phyloP scores from a whole-genome alignment of 2,329 filamentous ascomycete genomes.

The Mycogone perniciosa region DNA sequence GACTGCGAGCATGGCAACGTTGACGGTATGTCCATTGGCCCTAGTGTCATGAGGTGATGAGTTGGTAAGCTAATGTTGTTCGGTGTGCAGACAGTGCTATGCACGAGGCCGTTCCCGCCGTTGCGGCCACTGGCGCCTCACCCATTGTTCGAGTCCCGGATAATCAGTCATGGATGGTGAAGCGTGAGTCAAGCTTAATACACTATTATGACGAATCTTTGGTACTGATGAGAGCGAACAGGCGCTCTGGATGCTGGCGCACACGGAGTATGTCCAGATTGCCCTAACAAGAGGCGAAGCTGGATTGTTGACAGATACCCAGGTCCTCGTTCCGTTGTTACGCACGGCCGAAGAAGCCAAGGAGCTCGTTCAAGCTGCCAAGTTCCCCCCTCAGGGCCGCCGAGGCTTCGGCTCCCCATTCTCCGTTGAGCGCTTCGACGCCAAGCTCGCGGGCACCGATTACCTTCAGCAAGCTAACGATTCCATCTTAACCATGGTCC shows the following conservation, averaged over 20 bases:
- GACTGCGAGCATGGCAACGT: conserved; percentile 50
- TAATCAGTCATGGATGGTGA: conserved; percentile 39
- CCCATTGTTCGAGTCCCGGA: conserved; percentile 49
- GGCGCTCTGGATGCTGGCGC: conserved; percentile 46
- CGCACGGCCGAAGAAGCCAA: conserved; percentile 39
- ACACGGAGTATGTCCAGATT: conserved; percentile 38
- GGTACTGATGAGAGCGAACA: conserved; percentile 14
- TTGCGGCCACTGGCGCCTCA: conserved; percentile 39
- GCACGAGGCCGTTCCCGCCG: conserved; percentile 49
- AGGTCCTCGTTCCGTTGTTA: conserved; percentile 42
- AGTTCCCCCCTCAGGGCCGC: conserved; percentile 44
- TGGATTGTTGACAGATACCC: background rate
- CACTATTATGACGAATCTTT: background rate
- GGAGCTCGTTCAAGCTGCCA: conserved; percentile 40
- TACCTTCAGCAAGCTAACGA: conserved; percentile 47
- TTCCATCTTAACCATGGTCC: conserved; percentile 55
- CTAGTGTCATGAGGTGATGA: background rate
- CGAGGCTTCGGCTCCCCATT: conserved; percentile 47
- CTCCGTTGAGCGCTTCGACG: conserved; percentile 36
- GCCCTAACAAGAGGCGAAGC: background rate
- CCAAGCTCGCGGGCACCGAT: conserved; percentile 38
- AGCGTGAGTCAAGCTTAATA: conserved; percentile 25
- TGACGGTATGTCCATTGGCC: conserved; percentile 31
- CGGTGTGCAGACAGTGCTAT: conserved; percentile 37
- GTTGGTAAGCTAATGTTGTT: background rate